A percentile compares a stretch with the other conserved stretches of the same genome.
phyloP scores from a whole-genome alignment of 2,329 filamentous ascomycete species.

The Delphinella strobiligena region DNA sequence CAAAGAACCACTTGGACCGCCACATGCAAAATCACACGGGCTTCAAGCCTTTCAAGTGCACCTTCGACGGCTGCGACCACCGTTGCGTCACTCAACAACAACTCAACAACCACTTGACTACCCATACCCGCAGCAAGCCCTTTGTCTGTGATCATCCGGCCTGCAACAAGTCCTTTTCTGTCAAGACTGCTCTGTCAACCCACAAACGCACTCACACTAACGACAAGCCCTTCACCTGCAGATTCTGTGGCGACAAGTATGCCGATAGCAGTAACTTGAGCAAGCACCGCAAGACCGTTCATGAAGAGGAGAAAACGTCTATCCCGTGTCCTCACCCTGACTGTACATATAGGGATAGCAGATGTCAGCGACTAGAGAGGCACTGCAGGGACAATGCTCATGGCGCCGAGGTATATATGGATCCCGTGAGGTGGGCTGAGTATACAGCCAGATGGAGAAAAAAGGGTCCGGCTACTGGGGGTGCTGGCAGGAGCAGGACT shows the following conservation, averaged over 20 bases:
- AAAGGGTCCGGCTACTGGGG: neutral
- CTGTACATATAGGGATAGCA: slow-evolving; percentile 4
- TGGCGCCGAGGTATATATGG: slow-evolving; percentile 1
- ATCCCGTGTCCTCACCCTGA: slow-evolving; percentile 3
- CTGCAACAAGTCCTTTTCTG: slow-evolving; percentile 50
- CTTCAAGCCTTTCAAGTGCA: slow-evolving; percentile 26
- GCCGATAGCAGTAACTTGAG: slow-evolving; percentile 23
- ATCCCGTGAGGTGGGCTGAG: slow-evolving; percentile 5
- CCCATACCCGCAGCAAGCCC: slow-evolving; percentile 54
- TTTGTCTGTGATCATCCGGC: slow-evolving; percentile 39
- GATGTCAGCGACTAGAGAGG: slow-evolving; percentile 3
- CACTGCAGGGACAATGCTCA: slow-evolving; percentile 7
- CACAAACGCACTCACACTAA: slow-evolving; percentile 56
- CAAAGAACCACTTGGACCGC: slow-evolving; percentile 51
- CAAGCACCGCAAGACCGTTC: slow-evolving; percentile 15
- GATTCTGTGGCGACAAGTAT: slow-evolving; percentile 22
- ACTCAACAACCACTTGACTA: slow-evolving; percentile 54
- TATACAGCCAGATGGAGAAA: neutral
- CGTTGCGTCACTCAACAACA: slow-evolving; percentile 55
- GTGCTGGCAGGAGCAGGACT: slow-evolving; percentile 3
- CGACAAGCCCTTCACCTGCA: slow-evolving; percentile 35
- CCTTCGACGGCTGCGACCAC: slow-evolving; percentile 28
- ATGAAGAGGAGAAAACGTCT: slow-evolving; percentile 6
- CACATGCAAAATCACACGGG: slow-evolving; percentile 56
- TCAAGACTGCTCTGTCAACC: slow-evolving; percentile 58